Evolutionary conservation across 306 rosid genomes (phyloP).

Genomic region (Lotus japonicus): DNA sequence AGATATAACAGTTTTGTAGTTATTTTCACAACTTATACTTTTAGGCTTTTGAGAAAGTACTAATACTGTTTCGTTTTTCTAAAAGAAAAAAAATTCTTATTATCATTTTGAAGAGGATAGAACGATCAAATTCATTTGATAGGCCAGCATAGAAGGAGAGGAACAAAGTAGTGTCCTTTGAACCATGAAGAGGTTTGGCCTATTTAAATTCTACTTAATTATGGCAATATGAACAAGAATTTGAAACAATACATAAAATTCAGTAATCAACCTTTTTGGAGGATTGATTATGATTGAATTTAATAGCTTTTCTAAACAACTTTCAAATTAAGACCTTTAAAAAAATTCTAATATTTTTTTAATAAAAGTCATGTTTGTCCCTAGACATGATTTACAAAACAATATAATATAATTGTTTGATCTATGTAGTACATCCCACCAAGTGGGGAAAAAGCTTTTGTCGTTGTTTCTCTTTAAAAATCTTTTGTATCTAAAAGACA

Average conservation of each 20-base stretch:
- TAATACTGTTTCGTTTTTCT: no score
- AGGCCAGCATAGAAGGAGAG: neutral
- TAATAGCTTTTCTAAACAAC: neutral
- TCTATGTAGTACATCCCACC: neutral
- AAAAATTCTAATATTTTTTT: neutral
- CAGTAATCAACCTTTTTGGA: neutral
- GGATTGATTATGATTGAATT: neutral
- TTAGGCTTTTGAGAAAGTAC: no score
- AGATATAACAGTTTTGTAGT: neutral
- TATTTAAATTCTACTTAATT: neutral
- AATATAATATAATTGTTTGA: neutral
- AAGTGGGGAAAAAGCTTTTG: no score
- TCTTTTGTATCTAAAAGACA: neutral
- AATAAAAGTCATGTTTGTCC: no score
- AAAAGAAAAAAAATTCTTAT: no score
- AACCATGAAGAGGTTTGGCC: neutral
- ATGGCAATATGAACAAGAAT: neutral
- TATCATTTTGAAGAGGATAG: neutral
- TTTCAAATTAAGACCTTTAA: neutral
- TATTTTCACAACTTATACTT: no score
- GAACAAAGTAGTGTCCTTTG: neutral
- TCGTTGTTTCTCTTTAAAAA: neutral
- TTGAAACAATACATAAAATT: neutral
- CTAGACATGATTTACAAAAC: neutral
- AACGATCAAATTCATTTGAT: neutral